Conservation (phyloP, 192 early-diverging fungal species). For the Dissophora ornata region DNA sequence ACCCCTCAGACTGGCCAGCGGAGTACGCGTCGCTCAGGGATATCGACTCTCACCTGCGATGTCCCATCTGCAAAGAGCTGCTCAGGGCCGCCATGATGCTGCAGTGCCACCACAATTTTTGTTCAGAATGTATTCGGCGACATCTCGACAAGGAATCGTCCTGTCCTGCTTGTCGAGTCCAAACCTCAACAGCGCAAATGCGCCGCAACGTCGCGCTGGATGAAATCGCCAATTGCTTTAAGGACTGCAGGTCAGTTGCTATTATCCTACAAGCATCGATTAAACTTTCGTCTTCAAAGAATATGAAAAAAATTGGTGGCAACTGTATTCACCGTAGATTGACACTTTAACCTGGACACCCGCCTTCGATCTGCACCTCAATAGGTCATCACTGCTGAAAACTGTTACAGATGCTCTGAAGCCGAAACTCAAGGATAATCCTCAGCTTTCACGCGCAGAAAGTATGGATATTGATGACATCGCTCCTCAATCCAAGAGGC, state of each 20-base stretch:
- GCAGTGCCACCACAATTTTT: slow-evolving; percentile 81
- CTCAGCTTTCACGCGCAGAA: neutral
- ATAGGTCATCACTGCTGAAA: slow-evolving; percentile 25
- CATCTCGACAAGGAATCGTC: slow-evolving; percentile 65
- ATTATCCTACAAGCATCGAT: too few relatives aligned
- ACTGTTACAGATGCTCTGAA: slow-evolving; percentile 9
- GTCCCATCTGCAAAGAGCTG: slow-evolving; percentile 83
- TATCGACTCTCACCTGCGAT: slow-evolving; percentile 76
- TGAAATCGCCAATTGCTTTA: slow-evolving; percentile 44
- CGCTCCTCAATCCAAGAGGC: slow-evolving; percentile 23
- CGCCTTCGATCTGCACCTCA: neutral
- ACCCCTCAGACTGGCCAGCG: slow-evolving; percentile 75
- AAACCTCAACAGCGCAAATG: slow-evolving; percentile 38
- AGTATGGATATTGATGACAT: slow-evolving; percentile 36
- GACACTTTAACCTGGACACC: neutral
- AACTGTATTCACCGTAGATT: neutral
- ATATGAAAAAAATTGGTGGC: slow-evolving; percentile 33
- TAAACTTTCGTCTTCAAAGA: neutral
- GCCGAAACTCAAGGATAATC: neutral
- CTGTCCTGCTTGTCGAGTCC: slow-evolving; percentile 75
- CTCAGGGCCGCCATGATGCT: slow-evolving; percentile 69
- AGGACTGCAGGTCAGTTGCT: slow-evolving; percentile 30
- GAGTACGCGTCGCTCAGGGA: slow-evolving; percentile 61
- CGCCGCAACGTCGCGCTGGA: slow-evolving; percentile 35
- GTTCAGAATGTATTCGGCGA: slow-evolving; percentile 78